Percentiles rank a stretch among this genome's conserved stretches.
These are phyloP conservation scores for Recurvomyces mirabilis DNA, from an alignment of 495 filamentous ascomycete species.

Conservation along the genomic window DNA sequence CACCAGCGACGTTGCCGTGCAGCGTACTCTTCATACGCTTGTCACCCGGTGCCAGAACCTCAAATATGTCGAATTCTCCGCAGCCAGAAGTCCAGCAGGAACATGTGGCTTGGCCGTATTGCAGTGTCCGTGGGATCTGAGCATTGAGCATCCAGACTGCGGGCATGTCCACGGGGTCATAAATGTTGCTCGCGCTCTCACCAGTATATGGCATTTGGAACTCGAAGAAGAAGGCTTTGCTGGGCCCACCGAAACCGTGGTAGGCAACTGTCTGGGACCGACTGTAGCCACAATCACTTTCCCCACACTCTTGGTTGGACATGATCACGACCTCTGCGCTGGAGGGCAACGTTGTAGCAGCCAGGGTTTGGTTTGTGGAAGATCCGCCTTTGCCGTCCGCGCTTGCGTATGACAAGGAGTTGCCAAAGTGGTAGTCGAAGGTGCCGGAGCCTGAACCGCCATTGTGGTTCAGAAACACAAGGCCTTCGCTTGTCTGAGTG, in stretches of 20 bases:
- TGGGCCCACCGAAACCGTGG: conserved; percentile 50
- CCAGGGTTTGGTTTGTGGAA: conserved; percentile 39
- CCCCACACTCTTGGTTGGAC: conserved; percentile 43
- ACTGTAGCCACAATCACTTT: conserved; percentile 19
- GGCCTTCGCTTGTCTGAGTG: conserved; percentile 37
- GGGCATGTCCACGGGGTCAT: conserved; percentile 45
- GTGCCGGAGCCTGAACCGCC: conserved; percentile 49
- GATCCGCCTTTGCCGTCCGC: conserved; percentile 40
- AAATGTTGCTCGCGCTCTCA: conserved; percentile 24
- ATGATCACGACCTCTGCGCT: conserved; percentile 51
- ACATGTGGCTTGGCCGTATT: conserved; percentile 49
- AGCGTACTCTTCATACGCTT: conserved; percentile 45
- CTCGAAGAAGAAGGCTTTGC: conserved; percentile 56
- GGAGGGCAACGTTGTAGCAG: conserved; percentile 42
- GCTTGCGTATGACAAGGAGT: conserved; percentile 50
- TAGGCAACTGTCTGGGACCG: conserved; percentile 17
- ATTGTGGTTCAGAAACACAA: conserved; percentile 56
- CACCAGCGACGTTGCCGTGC: conserved; percentile 45
- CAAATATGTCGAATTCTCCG: conserved; percentile 63
- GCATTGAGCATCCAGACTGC: conserved; percentile 63
- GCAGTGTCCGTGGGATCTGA: conserved; percentile 50
- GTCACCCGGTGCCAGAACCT: conserved; percentile 45
- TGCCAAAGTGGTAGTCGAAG: conserved; percentile 48
- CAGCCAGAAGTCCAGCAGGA: conserved; percentile 59
- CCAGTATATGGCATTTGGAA: conserved; percentile 55